Conservation (phyloP, 2,329 filamentous ascomycete species). For the Trichoderma sp. region DNA sequence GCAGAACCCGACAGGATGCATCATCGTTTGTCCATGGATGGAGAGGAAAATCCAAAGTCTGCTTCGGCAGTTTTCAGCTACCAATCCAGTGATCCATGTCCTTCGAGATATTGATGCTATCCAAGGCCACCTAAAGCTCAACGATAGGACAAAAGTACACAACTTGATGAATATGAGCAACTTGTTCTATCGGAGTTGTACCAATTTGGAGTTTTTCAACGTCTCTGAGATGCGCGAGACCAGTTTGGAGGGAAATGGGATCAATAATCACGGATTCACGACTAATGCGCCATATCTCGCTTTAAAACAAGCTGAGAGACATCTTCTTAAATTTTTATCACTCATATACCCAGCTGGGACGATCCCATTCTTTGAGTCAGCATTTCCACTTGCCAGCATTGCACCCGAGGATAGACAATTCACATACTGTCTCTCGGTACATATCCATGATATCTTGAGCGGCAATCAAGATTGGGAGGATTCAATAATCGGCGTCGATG, state of each 20-base stretch:
- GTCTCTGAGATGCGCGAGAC: background rate
- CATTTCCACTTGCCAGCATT: constrained; percentile 12
- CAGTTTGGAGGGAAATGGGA: background rate
- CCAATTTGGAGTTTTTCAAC: constrained; percentile 11
- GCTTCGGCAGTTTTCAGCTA: constrained; percentile 2
- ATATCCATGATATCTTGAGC: background rate
- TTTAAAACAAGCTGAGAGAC: constrained; percentile 5
- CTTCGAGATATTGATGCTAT: constrained; percentile 2
- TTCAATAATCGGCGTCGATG: background rate
- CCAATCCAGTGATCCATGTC: constrained; percentile 5
- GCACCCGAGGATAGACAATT: constrained; percentile 6
- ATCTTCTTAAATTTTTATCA: constrained; percentile 2
- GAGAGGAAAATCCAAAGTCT: constrained; percentile 8
- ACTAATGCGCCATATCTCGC: background rate
- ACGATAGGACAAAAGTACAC: background rate
- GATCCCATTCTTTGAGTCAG: constrained; percentile 12
- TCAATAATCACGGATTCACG: background rate
- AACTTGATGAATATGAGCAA: constrained; percentile 13
- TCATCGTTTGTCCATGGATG: constrained; percentile 15
- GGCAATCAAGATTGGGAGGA: background rate
- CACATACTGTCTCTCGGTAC: constrained; percentile 3
- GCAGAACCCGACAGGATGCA: constrained; percentile 4
- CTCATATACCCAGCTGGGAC: constrained; percentile 1
- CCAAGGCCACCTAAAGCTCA: background rate
- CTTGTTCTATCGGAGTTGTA: constrained; percentile 9